Base-by-base conservation (phyloP, 768 basidiomycete genomes). In the Cubamyces lactineus region DNA sequence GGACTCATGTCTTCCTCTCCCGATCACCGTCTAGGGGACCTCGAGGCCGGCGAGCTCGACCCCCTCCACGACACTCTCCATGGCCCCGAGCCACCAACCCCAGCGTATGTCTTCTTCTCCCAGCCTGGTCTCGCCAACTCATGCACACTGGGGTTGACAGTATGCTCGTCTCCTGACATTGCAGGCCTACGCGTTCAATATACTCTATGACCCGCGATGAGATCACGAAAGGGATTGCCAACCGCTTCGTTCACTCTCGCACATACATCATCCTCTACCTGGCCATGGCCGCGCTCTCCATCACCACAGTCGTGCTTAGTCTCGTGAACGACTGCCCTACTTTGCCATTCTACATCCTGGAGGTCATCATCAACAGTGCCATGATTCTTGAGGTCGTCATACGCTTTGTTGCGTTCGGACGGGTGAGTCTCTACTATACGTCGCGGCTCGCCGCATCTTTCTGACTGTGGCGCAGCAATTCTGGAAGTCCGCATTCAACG, bases 301-400 rank as follows among this genome's bases (percentile, higher is more conserved):
- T 92, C 53, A 87, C 92, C 9, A 96, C 94, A 0, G 89, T 96
- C 57, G 83, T 90, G 34, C 80, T 97, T 50, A 93, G 91, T 72
- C 74, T 96, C 58, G 82, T 84, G 46, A 87, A 91, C 67, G 93
- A 88, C 26, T 97, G 95, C 69, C 94, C 94, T 6, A 91, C 89
- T 5, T 68, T 89, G n/a, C 78, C 91, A 4, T 97, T 97, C 76
- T 97, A 93, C 75, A 76, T 96, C 28, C 81, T 97, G 67, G 94
- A 97, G 75, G 74, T 96, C 47, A 86, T 96, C 72, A 85, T 96
- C 74, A 96, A 96, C 71, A 81, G 83, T 0, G 82, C 92, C 11
- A 96, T 98, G 96, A 98, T 98, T 62, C 73, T 90, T 24, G 97
- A 99, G 79, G 97, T 99, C 17, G 82, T 81, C 1, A 91, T 96